Base-by-base conservation (phyloP, 495 filamentous ascomycete genomes). In the Talaromyces stipitatus region DNA sequence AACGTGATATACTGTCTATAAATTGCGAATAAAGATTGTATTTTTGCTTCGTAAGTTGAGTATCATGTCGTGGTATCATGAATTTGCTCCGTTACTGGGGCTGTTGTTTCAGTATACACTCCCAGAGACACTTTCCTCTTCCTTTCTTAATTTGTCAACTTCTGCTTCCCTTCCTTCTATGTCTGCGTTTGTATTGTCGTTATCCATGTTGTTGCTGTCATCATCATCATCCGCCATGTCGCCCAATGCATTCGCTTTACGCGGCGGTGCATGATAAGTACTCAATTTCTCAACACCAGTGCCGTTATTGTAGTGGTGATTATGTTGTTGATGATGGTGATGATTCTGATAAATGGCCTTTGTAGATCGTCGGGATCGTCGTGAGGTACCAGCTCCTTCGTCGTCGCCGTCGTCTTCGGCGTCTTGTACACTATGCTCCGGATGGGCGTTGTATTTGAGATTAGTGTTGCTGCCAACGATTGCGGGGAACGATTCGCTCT, bases 381-480 rank as follows among this genome's bases (percentile, higher is more conserved):
- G 54, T 46, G 54, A 55, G 3, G 45, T 48, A n/a, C 70, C 69
- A 32, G 77, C 78, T 23, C 77, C 71, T 48, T 78, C 72, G 52
- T 85, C 78, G 41, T 84, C 80, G 38, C 74, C 76, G 52, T 82
- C 77, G 36, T 71, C 68, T 56, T 69, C 75, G 20, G 70, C 56
- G 38, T 79, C 74, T 43, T 79, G 73, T 0, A 64, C 69, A 0
- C 61, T 16, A 10, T 56, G 59, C 14, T 60, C 43, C 22, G 61
- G 30, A 24, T 62, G 60, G 50, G 67, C 60, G 12, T 51, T 24
- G 18, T 48, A 48, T 48, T 48, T 29, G 22, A 30, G 52, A 12
- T 29, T 46, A 30, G 45, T 56, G 28, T 54, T 23, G 27, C 22
- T 36, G 18, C 30, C 23, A 12, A 16, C 22, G 22, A 55, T 22